Base-by-base conservation (phyloP, 192 early-diverging fungal genomes). In the Mortierella alpina region DNA sequence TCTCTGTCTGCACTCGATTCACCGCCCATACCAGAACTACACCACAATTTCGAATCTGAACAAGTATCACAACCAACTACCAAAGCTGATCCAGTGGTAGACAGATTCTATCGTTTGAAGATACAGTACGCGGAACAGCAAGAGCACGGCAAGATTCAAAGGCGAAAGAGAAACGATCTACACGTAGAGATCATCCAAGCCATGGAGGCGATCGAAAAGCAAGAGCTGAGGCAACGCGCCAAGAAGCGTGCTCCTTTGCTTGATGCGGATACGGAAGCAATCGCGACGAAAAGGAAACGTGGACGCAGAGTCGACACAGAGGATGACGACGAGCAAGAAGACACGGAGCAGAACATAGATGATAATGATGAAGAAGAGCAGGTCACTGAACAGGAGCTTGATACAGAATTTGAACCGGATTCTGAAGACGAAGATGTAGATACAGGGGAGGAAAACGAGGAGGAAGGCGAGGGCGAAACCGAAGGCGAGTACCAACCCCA, bases 201-300 rank as follows among this genome's bases (percentile, higher is more conserved):
- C 7, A 66, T 78, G 75, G 55, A n/a, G 10, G 60, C 61, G 4
- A 80, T 71, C 6, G 39, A 80, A 11, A 72, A 63, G 44, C 69
- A 80, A 23, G 42, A 55, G n/a, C 63, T 71, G 18, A 61, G 75
- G 7, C 68, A 71, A 20, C 68, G 75, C 31, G 57, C 62, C 45
- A 78, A 70, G 55, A 78, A 78, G 56, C 62, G 75, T 31, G 75
- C 63, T 0, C 75, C 75, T 6, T 23, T 78, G 7, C 67, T 62
- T 17, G 66, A 75, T 22, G 8, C 23, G n/a, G 11, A 59, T 3
- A 15, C 56, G 6, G 20, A 9, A 31, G 31, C 31, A 31, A 3
- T 3, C 31, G 31, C 31, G 3, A 31, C 31, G 31, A 31, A 31
- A 31, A 31, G 1, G 31, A 31, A 14, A 42, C 23, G 11, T 39